A percentile compares a stretch with the other conserved stretches of the same genome.
phyloP scores from a whole-genome alignment of 352 stramenopile species.

The Achlya hypogyna region DNA sequence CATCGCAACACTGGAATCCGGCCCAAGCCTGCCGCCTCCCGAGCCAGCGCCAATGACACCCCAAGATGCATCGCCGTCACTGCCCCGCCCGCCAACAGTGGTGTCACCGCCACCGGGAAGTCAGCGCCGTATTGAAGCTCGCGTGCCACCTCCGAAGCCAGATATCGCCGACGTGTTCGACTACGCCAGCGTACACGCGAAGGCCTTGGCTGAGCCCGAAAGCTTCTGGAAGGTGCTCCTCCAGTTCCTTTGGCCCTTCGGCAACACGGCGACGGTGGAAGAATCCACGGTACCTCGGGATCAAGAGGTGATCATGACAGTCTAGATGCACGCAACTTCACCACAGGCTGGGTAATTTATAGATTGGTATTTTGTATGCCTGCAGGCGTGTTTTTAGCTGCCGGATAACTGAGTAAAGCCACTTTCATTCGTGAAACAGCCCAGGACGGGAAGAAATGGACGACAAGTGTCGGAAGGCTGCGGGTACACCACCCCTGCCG shows the following conservation, averaged over 20 bases:
- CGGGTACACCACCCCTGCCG: not conserved
- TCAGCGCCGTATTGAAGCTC: conserved; percentile 18
- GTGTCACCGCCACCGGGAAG: not conserved
- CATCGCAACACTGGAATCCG: no score
- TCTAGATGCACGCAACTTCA: conserved; percentile 29
- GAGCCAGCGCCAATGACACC: no score
- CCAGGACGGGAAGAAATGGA: not conserved
- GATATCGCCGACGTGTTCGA: conserved; percentile 23
- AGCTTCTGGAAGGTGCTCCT: conserved; percentile 10
- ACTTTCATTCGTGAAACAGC: not conserved
- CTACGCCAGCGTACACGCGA: conserved; percentile 19
- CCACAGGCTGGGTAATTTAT: not conserved
- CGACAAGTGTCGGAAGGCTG: not conserved
- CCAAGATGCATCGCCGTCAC: no score
- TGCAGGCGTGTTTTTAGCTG: not conserved
- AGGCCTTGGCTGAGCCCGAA: conserved; percentile 31
- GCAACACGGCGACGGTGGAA: not conserved
- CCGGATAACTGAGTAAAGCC: not conserved
- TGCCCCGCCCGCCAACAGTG: no score
- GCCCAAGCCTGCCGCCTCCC: no score
- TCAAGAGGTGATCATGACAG: conserved; percentile 74
- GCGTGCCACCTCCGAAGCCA: not conserved
- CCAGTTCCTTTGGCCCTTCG: not conserved
- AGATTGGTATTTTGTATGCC: not conserved
- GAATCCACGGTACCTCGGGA: conserved; percentile 24